A percentile compares a stretch with the other conserved stretches of the same genome.
phyloP scores from a whole-genome alignment of 1,139 yeast genomes.

The Wickerhamomyces sp. region DNA sequence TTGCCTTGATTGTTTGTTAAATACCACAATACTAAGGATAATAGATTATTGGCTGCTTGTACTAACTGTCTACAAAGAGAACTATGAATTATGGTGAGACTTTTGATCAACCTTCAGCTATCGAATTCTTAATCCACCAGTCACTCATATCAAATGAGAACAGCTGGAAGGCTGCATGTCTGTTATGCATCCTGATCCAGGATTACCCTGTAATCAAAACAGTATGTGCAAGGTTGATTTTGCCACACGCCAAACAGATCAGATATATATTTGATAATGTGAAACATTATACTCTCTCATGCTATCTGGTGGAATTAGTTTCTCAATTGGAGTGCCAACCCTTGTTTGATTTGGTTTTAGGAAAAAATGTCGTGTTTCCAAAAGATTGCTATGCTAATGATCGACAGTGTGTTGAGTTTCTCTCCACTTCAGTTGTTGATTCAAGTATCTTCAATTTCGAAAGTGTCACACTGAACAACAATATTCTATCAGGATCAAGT shows the following conservation, averaged over 20 bases:
- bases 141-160: constrained; percentile 7
- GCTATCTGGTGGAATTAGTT: constrained; percentile 20
- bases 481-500: constrained; percentile 8
- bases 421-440: constrained; percentile 3
- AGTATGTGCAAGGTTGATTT: not conserved
- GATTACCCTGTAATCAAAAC: constrained; percentile 14
- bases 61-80: constrained; percentile 4
- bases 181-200: constrained; percentile 20
- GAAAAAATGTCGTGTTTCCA: constrained; percentile 5
- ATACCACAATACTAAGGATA: too few species aligned
- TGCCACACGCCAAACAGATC: not conserved
- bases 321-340: constrained; percentile 13
- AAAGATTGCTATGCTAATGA: constrained; percentile 18
- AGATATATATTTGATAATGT: constrained; percentile 6
- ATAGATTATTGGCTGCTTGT: not conserved
- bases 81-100: constrained; percentile 16
- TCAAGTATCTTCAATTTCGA: constrained; percentile 8
- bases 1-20: constrained; percentile 22
- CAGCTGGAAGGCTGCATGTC: constrained; percentile 24
- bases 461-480: constrained; percentile 6
- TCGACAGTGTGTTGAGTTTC: constrained; percentile 10
- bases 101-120: constrained; percentile 13
- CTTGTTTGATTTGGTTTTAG: constrained; percentile 4
- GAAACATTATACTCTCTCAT: constrained; percentile 12
- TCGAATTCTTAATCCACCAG: constrained; percentile 10